Conservation (phyloP, 1,284 basidiomycete genomes). For the Trichosporon ovoides region DNA sequence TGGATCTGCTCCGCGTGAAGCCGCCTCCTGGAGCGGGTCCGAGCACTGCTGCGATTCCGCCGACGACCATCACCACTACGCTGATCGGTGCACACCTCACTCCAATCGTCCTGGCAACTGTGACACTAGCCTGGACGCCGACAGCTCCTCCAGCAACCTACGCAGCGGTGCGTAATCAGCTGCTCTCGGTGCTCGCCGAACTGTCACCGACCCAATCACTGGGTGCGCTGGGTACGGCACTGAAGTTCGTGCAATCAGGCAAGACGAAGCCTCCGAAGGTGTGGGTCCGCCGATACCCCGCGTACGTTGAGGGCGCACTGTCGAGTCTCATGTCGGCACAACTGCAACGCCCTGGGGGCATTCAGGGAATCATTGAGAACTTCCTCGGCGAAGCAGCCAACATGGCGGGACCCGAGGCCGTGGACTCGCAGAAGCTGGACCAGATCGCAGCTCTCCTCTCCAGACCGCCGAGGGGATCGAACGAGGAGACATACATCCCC, state of each 20-base stretch:
- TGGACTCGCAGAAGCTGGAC: constrained; percentile 36
- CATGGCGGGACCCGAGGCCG: constrained; percentile 22
- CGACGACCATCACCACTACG: constrained; percentile 30
- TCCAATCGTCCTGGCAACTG: constrained; percentile 26
- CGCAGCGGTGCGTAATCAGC: constrained; percentile 15
- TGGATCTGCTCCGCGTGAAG: constrained; percentile 21
- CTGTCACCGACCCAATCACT: constrained; percentile 31
- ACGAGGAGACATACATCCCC: constrained; percentile 28
- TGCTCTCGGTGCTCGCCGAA: constrained; percentile 15
- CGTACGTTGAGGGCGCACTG: constrained; percentile 30
- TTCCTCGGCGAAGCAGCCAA: constrained; percentile 35
- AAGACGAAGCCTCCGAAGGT: constrained; percentile 17
- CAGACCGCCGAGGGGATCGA: constrained; percentile 25
- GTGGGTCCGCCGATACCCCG: constrained; percentile 33
- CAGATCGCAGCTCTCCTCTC: constrained; percentile 35
- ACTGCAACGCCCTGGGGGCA: constrained; percentile 33
- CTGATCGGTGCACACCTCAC: constrained; percentile 28
- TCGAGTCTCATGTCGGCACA: constrained; percentile 30
- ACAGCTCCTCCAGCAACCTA: constrained; percentile 20
- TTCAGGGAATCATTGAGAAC: constrained; percentile 39
- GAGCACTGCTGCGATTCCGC: constrained; percentile 8
- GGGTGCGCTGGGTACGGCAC: constrained; percentile 25
- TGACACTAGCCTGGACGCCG: constrained; percentile 35
- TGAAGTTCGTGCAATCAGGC: constrained; percentile 20
- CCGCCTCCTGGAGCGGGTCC: constrained; percentile 18